Base-by-base conservation (phyloP, 192 early-diverging fungal genomes). In the Gigaspora rosea region DNA sequence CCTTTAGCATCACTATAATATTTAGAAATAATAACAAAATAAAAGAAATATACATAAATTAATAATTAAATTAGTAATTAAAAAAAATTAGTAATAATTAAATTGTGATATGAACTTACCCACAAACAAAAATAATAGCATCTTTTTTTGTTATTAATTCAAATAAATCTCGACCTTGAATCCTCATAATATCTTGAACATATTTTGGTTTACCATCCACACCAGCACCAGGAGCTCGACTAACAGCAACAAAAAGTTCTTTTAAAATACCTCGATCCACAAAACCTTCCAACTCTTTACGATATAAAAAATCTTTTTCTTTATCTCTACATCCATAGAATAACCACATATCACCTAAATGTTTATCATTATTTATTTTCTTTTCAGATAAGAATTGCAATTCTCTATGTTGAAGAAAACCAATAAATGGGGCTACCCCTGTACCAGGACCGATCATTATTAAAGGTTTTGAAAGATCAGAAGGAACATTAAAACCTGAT, bases 391-490 rank as follows among this genome's bases (percentile, higher is more conserved):
- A 33, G 20, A 76, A 13, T 64, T 54, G 48, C 46, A 51, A 13
- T 18, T 86, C 86, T 59, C 94, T 88, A 67, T 97, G 91, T 79
- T 96, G 85, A 48, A 98, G 82, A 77, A 98, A 97, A 1, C 94
- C 92, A 36, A 96, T 84, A 59, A 98, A 96, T 0, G 97, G 96
- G 9, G 96, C 93, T n/a, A 99, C 89, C 20, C 97, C 97, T 1
- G 97, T 97, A 50, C 96, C 97, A 2, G 96, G 94, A 2, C 93
- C 94, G 41, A 97, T 89, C 90, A 98, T 88, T 22, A 98, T 83
- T 8, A 98, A 81, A 0, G 95, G 93, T 16, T 81, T 86, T 15
- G 75, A 73, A 16, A 85, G 82, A 49, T 89, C 84, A 10, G 73
- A 68, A 32, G 93, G 93, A 73, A 96, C 84, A 7, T 80, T 82